Percentiles rank a stretch among this genome's conserved stretches.
These are phyloP conservation scores for Climacium dendroides DNA, from an alignment of 225 moss, liverwort and hornwort genomes.

Conservation along the genomic window DNA sequence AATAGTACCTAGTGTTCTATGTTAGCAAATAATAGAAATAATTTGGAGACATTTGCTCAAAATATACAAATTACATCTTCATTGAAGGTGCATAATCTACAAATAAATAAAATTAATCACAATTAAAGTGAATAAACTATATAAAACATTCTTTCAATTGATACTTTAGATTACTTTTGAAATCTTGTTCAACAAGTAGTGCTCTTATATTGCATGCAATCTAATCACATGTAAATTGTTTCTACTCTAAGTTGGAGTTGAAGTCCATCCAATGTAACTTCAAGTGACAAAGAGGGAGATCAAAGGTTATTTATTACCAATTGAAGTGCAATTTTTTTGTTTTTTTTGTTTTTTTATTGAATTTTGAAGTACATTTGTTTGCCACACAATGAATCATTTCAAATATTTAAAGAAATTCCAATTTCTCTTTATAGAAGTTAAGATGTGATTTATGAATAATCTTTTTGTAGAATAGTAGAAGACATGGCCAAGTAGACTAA, in stretches of 20 bases:
- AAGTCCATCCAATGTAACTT: no score
- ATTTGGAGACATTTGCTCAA: rapidly evolving
- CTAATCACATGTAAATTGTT: not conserved
- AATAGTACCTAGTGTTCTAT: rapidly evolving
- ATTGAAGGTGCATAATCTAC: not conserved
- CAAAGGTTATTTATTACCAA: rapidly evolving
- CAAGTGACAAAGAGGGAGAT: rapidly evolving
- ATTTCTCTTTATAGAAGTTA: not conserved
- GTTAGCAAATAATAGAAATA: not conserved
- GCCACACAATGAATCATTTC: rapidly evolving
- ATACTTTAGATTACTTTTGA: rapidly evolving
- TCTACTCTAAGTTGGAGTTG: not conserved
- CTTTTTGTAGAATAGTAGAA: not conserved
- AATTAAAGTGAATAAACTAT: no score
- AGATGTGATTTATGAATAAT: not conserved
- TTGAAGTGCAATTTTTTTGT: not conserved
- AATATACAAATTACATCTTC: no score
- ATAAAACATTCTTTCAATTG: not conserved
- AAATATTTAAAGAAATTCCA: not conserved
- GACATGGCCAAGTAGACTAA: rapidly evolving
- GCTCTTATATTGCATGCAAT: not conserved
- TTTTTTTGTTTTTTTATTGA: no score
- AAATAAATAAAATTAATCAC: not conserved
- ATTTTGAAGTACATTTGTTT: not conserved
- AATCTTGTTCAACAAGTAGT: not conserved